Evolutionary conservation across 208 protist genomes (phyloP), one percentile per base, ranked within the genome.

Genomic region (Leptomonas seymouri): DNA sequence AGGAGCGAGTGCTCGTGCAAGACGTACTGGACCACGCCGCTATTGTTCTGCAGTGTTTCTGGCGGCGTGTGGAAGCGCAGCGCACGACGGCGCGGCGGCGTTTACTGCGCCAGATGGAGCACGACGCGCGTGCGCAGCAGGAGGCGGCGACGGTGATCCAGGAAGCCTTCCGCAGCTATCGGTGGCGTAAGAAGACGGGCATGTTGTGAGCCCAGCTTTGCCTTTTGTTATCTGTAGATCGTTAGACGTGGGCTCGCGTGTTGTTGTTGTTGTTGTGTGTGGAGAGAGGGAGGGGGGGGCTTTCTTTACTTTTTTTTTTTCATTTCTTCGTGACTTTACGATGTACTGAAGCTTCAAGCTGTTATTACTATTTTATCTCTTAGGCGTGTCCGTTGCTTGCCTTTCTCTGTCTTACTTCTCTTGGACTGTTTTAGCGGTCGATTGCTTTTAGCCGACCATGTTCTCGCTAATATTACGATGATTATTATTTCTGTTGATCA

Each of bases 111-210:
- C 31, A 74, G 12, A 48, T 25, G 54, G 30, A 54, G 20, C 76
- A 89, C 46, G 53, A 59, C 30, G 45, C 25, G 42, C 57, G 74
- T 21, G 55, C 74, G 28, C 60, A 57, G 21, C 72, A 84, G 21
- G 91, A 96, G 74, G 87, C 91, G 1, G 87, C 88, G 18, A 71
- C 28, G 6, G 57, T 83, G 6, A 96, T 96, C 50, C 90, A 96
- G 67, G 42, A 76, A 12, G 78, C 78, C 23, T 96, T 87, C 76
- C 71, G 76, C 36, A 30, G 25, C n/a, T 76, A 87, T 61, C 59
- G 60, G 61, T 36, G 57, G 18, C 78, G 75, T 8, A 50, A 53
- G 45, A 64, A 53, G 28, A 64, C 27, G 41, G 44, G 7, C 45
- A 36, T 64, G 5, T 45, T 46, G 34, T 41, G 53, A 21, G 31